phyloP scores from a whole-genome alignment of 164 flowering plant species.

The Vitis labrusca region DNA sequence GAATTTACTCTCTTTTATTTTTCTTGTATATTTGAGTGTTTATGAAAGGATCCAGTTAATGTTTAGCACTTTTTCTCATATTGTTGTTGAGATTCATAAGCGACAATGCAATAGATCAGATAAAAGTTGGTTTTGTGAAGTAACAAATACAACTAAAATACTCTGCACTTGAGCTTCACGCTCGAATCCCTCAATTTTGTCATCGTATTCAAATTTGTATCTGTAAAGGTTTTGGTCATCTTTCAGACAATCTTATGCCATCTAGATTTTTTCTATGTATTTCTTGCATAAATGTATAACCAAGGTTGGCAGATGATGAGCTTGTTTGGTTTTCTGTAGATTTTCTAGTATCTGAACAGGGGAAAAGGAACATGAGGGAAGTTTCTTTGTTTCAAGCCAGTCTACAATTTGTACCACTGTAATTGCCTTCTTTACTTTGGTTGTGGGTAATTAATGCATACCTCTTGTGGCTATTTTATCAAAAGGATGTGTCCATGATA shows the following conservation, averaged over 20 bases:
- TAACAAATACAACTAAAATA: not conserved
- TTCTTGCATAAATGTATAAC: too few species aligned
- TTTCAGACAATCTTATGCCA: too few species aligned
- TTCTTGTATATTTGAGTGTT: not conserved
- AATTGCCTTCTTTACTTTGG: not conserved
- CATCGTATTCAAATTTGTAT: too few species aligned
- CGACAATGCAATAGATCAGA: not conserved
- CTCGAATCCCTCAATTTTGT: too few species aligned
- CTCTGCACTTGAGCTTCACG: not conserved
- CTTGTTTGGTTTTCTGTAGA: too few species aligned
- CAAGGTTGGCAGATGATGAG: too few species aligned
- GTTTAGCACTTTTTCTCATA: not conserved
- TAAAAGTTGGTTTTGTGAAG: not conserved
- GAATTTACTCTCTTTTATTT: not conserved
- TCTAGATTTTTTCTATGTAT: too few species aligned
- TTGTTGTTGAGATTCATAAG: not conserved
- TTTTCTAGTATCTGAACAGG: too few species aligned
- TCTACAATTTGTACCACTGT: too few species aligned
- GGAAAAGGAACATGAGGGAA: not conserved
- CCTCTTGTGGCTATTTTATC: conserved; percentile 12
- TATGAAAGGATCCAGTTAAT: not conserved
- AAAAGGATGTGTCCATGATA: conserved; percentile 76
- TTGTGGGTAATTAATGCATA: not conserved
- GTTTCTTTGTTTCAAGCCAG: conserved; percentile 1
- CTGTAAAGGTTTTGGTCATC: too few species aligned